These are phyloP conservation scores for Botrytis cinerea DNA, from an alignment of 2,329 filamentous ascomycete genomes.

Conservation along the genomic window DNA sequence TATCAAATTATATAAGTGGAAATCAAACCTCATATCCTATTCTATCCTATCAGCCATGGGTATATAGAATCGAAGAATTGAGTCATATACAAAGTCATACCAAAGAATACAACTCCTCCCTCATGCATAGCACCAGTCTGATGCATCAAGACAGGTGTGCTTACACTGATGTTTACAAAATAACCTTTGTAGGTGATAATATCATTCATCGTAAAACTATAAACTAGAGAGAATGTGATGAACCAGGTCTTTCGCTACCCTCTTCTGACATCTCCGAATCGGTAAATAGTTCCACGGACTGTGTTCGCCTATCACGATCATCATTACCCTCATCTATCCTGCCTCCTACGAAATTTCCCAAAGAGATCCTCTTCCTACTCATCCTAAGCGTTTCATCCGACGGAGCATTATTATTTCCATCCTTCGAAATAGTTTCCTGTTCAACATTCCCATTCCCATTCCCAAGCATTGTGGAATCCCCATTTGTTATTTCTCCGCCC, in stretches of 20 bases:
- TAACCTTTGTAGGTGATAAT: neutral
- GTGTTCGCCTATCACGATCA: constrained; percentile 16
- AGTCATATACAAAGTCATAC: constrained; percentile 6
- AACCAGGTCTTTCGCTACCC: constrained; percentile 21
- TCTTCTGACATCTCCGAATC: constrained; percentile 30
- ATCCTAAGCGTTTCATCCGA: neutral
- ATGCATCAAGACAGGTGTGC: constrained; percentile 4
- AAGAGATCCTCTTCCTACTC: neutral
- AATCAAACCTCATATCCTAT: neutral
- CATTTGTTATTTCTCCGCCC: constrained; percentile 26
- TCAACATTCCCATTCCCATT: neutral
- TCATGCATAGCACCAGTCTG: neutral
- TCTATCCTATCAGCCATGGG: neutral
- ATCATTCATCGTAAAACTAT: neutral
- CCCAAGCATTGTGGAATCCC: neutral
- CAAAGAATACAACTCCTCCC: neutral
- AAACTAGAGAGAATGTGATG: constrained; percentile 23
- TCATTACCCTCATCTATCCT: neutral
- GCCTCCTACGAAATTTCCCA: neutral
- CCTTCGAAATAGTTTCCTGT: neutral
- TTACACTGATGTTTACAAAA: neutral
- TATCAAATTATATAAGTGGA: constrained; percentile 1
- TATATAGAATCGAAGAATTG: neutral
- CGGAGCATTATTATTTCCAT: neutral
- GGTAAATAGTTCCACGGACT: constrained; percentile 21